phyloP scores from a whole-genome alignment of 371 early-diverging fungal species.

The Rhizopus delemar region DNA sequence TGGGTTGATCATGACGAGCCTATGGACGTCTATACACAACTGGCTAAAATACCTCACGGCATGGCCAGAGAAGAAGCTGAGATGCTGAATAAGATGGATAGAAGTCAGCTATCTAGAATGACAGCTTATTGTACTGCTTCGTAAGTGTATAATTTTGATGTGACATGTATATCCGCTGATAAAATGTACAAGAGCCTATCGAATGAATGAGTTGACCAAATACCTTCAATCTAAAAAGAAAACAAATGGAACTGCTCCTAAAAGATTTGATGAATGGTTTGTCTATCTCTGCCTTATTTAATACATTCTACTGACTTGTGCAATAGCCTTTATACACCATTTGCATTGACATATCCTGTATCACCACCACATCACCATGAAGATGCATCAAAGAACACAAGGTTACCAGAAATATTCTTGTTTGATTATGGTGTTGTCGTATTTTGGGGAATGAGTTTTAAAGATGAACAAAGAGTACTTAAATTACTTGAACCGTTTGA shows the following conservation, averaged over 20 bases:
- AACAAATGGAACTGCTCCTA: conserved; percentile 45
- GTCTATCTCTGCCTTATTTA: no score
- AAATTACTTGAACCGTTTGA: conserved; percentile 68
- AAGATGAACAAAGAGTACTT: conserved; percentile 80
- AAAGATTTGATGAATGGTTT: conserved; percentile 55
- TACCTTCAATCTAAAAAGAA: conserved; percentile 50
- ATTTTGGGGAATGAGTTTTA: conserved; percentile 90
- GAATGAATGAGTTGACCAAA: conserved; percentile 60
- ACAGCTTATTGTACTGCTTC: conserved; percentile 91
- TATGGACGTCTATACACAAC: conserved; percentile 47
- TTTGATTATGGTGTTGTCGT: conserved; percentile 96
- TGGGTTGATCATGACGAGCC: conserved; percentile 7
- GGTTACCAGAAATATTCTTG: conserved; percentile 74
- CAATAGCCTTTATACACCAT: no score
- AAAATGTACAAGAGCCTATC: conserved; percentile 47
- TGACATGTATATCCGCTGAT: not conserved
- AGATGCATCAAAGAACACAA: conserved; percentile 31
- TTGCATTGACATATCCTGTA: conserved; percentile 2
- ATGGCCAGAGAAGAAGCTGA: conserved; percentile 49
- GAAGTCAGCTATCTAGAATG: conserved; percentile 61
- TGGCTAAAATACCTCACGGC: conserved; percentile 53
- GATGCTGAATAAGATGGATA: conserved; percentile 46
- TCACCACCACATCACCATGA: conserved; percentile 1
- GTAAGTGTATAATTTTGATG: conserved; percentile 30
- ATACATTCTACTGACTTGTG: no score